A percentile compares a stretch with the other conserved stretches of the same genome.
phyloP scores from a whole-genome alignment of 169 alveolate species.

The Perkinsus olseni region DNA sequence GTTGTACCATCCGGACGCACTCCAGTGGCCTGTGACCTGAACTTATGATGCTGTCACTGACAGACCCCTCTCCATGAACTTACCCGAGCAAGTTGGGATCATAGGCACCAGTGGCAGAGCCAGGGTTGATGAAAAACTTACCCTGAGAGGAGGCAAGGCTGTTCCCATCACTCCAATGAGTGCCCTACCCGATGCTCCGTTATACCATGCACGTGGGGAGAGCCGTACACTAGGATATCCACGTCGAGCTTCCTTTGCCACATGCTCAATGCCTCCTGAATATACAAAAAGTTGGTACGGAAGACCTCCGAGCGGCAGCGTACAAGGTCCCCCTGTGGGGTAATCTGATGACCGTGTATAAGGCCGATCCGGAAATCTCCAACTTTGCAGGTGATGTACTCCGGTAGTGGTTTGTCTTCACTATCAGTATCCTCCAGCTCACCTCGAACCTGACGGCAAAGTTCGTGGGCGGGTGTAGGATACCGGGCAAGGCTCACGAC shows the following conservation, averaged over 20 bases:
- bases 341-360: conserved; percentile 78
- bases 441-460: background rate
- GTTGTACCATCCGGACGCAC: conserved; percentile 28
- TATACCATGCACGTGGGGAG: conserved; percentile 61
- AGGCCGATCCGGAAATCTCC: conserved; percentile 78
- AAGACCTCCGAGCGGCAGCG: conserved; percentile 36
- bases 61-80: background rate
- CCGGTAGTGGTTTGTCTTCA: conserved; percentile 44
- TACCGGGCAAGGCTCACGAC: background rate
- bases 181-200: conserved; percentile 21
- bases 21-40: conserved; percentile 35
- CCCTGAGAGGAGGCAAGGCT: conserved; percentile 39
- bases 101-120: conserved; percentile 75
- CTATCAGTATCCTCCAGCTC: background rate
- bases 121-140: conserved; percentile 77
- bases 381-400: conserved; percentile 58
- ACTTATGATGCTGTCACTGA: background rate
- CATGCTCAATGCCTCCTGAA: background rate
- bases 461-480: background rate
- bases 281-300: background rate
- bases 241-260: conserved; percentile 64
- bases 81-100: background rate
- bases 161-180: no score
- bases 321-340: conserved; percentile 83
- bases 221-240: conserved; percentile 73